These are phyloP conservation scores for Staphylotrichum longicolle DNA, from an alignment of 495 filamentous ascomycete genomes.

Conservation along the genomic window DNA sequence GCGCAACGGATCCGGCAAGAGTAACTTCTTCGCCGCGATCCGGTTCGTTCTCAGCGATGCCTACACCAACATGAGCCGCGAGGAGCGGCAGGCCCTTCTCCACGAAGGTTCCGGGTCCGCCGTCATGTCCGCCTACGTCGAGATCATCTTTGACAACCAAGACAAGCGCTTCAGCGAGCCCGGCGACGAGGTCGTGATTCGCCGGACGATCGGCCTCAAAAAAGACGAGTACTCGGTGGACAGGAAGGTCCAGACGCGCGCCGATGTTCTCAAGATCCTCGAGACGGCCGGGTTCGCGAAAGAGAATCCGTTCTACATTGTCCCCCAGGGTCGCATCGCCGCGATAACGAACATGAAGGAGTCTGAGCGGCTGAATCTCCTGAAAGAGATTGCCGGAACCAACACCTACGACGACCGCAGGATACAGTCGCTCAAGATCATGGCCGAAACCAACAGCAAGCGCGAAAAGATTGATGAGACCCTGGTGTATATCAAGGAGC, in stretches of 20 bases:
- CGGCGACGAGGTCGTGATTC: constrained; percentile 81
- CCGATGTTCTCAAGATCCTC: constrained; percentile 91
- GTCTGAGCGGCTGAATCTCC: constrained; percentile 74
- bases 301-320: constrained; percentile 98
- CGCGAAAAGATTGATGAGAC: constrained; percentile 90
- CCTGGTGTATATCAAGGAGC: constrained; percentile 84
- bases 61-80: constrained; percentile 92
- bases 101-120: constrained; percentile 97
- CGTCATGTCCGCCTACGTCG: constrained; percentile 98
- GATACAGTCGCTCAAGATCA: constrained; percentile 89
- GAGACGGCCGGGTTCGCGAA: constrained; percentile 95
- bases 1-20: constrained; percentile 98
- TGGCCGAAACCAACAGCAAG: constrained; percentile 95
- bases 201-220: constrained; percentile 92
- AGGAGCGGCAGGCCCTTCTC: constrained; percentile 91
- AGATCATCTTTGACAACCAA: constrained; percentile 97
- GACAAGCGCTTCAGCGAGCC: constrained; percentile 96
- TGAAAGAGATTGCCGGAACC: constrained; percentile 97
- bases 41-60: constrained; percentile 98
- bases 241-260: constrained; percentile 90
- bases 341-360: constrained; percentile 99
- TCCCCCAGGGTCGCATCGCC: constrained; percentile 94
- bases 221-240: constrained; percentile 99
- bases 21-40: constrained; percentile 99
- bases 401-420: constrained; percentile 93